Conservation (phyloP, 805 yeast species). For the Vanderwaltozyma yarrowii region DNA sequence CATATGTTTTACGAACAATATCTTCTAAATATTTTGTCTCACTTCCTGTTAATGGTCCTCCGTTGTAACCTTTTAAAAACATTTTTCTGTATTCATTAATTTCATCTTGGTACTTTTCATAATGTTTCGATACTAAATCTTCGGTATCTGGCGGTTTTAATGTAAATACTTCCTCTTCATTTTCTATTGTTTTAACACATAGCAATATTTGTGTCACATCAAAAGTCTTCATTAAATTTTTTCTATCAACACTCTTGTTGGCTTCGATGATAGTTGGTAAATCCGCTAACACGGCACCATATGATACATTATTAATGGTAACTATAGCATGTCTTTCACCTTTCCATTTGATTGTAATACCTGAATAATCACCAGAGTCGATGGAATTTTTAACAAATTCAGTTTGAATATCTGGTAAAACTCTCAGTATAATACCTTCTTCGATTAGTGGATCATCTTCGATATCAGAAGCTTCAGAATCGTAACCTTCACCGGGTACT, state of each 20-base stretch:
- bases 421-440: slow-evolving; percentile 72
- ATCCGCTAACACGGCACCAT: slow-evolving; percentile 80
- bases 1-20: slow-evolving; percentile 20
- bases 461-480: slow-evolving; percentile 89
- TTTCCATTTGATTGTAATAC: slow-evolving; percentile 70
- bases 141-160: slow-evolving; percentile 34
- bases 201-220: slow-evolving; percentile 81
- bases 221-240: slow-evolving; percentile 76
- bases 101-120: slow-evolving; percentile 23
- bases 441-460: slow-evolving; percentile 93
- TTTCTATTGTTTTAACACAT: slow-evolving; percentile 47
- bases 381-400: slow-evolving; percentile 69
- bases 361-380: slow-evolving; percentile 65
- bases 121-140: slow-evolving; percentile 28
- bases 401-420: slow-evolving; percentile 40
- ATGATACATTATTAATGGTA: slow-evolving; percentile 54
- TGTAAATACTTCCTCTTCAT: slow-evolving; percentile 38
- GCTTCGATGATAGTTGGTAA: slow-evolving; percentile 82
- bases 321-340: slow-evolving; percentile 74
- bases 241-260: slow-evolving; percentile 75
- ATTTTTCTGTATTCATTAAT: slow-evolving; percentile 16
- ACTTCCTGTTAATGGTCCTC: slow-evolving; percentile 22
- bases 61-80: slow-evolving; percentile 16
- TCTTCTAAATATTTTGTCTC: slow-evolving; percentile 18
- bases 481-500: slow-evolving; percentile 91